Conservation (phyloP, 257 asterid genomes). For the Nicotiana knightiana region DNA sequence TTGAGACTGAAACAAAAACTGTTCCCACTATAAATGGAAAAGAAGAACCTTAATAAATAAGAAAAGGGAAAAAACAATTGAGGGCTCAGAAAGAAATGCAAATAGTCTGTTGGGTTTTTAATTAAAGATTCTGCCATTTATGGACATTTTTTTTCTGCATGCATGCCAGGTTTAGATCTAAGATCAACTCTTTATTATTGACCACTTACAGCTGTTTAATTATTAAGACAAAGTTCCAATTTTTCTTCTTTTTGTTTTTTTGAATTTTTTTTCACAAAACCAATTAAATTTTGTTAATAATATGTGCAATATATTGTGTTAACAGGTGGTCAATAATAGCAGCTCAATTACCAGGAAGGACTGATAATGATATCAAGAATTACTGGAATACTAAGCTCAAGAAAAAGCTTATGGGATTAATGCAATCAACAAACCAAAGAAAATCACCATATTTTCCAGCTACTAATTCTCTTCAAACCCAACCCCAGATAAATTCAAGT, state of each 20-base stretch:
- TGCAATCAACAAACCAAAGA: slow-evolving; percentile 22
- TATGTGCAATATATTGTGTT: background rate
- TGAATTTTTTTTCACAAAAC: background rate
- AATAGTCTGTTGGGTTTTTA: slow-evolving; percentile 3
- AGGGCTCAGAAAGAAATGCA: background rate
- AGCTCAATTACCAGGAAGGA: slow-evolving; percentile 70
- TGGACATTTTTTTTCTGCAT: slow-evolving; percentile 31
- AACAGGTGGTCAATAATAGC: slow-evolving; percentile 82
- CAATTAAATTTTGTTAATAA: background rate
- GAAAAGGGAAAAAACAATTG: background rate
- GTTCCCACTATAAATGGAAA: slow-evolving; percentile 22
- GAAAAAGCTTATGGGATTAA: slow-evolving; percentile 63
- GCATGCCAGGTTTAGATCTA: slow-evolving; percentile 31
- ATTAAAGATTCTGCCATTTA: slow-evolving; percentile 19
- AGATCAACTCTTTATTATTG: background rate
- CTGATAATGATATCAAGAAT: slow-evolving; percentile 82
- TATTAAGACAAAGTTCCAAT: background rate
- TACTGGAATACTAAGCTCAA: slow-evolving; percentile 90
- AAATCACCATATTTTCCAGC: slow-evolving; percentile 27
- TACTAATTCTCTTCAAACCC: slow-evolving; percentile 19
- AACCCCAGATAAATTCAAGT: background rate
- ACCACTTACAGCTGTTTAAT: background rate
- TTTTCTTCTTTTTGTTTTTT: background rate
- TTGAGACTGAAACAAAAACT: slow-evolving; percentile 2
- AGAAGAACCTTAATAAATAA: background rate